phyloP scores from a whole-genome alignment of 2,329 filamentous ascomycete genomes.

The Fusarium sublunatum region DNA sequence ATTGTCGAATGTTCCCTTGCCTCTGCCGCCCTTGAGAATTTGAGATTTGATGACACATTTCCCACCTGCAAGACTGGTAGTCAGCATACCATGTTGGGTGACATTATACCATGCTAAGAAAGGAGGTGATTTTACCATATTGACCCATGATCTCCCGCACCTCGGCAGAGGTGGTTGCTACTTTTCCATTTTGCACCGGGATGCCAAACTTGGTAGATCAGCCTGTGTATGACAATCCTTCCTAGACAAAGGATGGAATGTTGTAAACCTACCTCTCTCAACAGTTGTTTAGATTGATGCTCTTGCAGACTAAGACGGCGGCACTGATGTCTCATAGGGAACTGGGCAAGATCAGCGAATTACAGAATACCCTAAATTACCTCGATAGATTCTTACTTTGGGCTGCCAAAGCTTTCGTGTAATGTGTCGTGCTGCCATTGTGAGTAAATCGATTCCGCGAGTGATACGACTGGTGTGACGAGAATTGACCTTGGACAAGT shows the following conservation, averaged over 20 bases:
- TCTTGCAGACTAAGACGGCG: background rate
- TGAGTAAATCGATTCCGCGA: background rate
- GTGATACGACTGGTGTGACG: background rate
- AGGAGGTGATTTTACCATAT: background rate
- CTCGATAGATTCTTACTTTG: background rate
- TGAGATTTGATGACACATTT: slow-evolving; percentile 11
- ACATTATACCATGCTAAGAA: background rate
- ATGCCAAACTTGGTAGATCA: background rate
- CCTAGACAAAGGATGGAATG: background rate
- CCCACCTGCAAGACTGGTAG: background rate
- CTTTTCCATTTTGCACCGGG: slow-evolving; percentile 3
- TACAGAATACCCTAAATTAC: fast-evolving
- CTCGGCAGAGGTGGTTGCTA: background rate
- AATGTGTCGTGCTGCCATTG: background rate
- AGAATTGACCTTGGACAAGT: fast-evolving
- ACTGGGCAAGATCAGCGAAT: background rate
- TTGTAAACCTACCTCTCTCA: background rate
- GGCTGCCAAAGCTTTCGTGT: slow-evolving; percentile 1
- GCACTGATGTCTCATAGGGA: background rate
- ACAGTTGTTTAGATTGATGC: slow-evolving; percentile 1
- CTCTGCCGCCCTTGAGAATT: slow-evolving; percentile 1
- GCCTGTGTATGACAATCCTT: background rate
- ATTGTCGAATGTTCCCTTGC: slow-evolving; percentile 5
- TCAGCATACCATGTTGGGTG: fast-evolving
- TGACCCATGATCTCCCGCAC: background rate